phyloP scores from a whole-genome alignment of 1,284 basidiomycete genomes.

The Sporisorium graminicola region DNA sequence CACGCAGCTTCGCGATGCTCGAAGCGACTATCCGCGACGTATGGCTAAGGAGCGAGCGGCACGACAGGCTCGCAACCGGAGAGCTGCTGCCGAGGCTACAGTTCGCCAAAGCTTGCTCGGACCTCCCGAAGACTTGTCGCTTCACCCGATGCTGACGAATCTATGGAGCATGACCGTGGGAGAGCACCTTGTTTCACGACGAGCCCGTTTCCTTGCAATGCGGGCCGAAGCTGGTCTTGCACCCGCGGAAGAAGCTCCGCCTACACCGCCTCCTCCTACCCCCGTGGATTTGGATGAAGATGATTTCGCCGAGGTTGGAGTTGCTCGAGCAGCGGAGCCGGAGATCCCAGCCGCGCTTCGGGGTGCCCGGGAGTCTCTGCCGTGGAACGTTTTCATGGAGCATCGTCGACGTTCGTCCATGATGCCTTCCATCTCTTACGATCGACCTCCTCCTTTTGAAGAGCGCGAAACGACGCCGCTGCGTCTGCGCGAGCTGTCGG shows the following conservation, averaged over 20 bases:
- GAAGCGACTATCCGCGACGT: constrained; percentile 21
- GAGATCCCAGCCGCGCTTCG: constrained; percentile 28
- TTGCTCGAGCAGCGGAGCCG: constrained; percentile 23
- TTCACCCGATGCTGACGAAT: constrained; percentile 18
- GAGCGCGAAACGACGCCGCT: constrained; percentile 35
- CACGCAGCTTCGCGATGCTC: constrained; percentile 19
- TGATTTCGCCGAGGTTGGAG: constrained; percentile 27
- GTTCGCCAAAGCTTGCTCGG: constrained; percentile 17
- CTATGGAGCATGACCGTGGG: constrained; percentile 39
- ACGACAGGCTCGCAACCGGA: neutral
- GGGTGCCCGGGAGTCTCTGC: constrained; percentile 35
- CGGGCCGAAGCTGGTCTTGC: constrained; percentile 12
- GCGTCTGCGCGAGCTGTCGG: constrained; percentile 25
- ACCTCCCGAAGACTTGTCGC: constrained; percentile 32
- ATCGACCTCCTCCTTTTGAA: constrained; percentile 22
- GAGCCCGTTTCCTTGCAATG: constrained; percentile 16
- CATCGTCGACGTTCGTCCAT: constrained; percentile 42
- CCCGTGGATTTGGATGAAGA: constrained; percentile 19
- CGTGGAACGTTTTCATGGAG: constrained; percentile 47
- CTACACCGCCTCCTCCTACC: constrained; percentile 30
- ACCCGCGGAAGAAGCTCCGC: constrained; percentile 10
- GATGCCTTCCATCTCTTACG: constrained; percentile 43
- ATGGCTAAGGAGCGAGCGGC: constrained; percentile 25
- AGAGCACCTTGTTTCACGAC: constrained; percentile 15
- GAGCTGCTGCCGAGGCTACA: neutral